Evolutionary conservation across 2,329 filamentous ascomycete species (phyloP).

Genomic region (Coniochaeta ligniaria): DNA sequence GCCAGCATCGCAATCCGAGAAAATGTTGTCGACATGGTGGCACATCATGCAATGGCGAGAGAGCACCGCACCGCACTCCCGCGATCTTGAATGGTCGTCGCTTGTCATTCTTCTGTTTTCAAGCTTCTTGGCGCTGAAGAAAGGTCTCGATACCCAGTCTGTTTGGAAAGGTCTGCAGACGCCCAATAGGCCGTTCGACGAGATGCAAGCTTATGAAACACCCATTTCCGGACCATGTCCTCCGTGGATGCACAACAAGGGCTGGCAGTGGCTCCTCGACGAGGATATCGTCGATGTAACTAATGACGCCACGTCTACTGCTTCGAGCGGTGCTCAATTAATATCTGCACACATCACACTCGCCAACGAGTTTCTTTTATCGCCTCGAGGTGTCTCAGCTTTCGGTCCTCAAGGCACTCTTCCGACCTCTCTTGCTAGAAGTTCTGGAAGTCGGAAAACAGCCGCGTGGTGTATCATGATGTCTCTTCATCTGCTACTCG

Average conservation of each 20-base stretch:
- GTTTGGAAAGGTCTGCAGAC: not conserved
- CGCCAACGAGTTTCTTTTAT: conserved; percentile 59
- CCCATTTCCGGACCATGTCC: conserved; percentile 42
- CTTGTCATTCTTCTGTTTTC: conserved; percentile 56
- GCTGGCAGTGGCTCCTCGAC: conserved; percentile 68
- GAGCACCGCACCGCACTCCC: conserved; percentile 23
- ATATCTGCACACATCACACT: conserved; percentile 46
- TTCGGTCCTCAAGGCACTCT: conserved; percentile 53
- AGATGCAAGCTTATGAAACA: conserved; percentile 37
- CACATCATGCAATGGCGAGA: conserved; percentile 64
- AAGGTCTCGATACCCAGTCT: conserved; percentile 5
- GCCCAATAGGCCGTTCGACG: conserved; percentile 32
- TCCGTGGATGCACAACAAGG: conserved; percentile 51
- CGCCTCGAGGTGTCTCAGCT: conserved; percentile 47
- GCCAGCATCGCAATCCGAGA: conserved; percentile 50
- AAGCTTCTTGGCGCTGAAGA: conserved; percentile 53
- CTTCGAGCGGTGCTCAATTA: conserved; percentile 23
- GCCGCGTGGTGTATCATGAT: conserved; percentile 62
- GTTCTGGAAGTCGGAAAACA: conserved; percentile 49
- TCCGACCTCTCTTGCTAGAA: conserved; percentile 49
- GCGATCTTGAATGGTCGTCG: conserved; percentile 63
- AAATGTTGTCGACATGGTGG: conserved; percentile 64
- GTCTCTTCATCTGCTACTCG: conserved; percentile 76
- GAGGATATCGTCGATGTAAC: conserved; percentile 28
- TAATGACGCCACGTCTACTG: conserved; percentile 15